Evolutionary conservation across 1,284 basidiomycete species (phyloP).

Genomic region (Ustilago shanxiensis): DNA sequence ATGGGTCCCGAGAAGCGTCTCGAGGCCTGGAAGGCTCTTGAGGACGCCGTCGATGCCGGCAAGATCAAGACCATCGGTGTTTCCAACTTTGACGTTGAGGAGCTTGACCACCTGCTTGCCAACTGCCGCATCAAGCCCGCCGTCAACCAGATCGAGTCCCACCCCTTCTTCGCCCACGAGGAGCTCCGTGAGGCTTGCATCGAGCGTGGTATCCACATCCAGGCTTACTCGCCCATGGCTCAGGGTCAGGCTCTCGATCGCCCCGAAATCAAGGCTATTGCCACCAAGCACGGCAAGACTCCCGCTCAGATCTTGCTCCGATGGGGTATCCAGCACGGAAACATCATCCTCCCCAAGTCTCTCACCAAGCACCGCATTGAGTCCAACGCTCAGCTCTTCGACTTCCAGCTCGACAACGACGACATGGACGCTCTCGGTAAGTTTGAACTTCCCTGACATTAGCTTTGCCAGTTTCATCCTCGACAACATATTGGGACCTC

Average conservation of each 20-base stretch:
- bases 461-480: no score
- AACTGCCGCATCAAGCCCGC: slow-evolving; percentile 67
- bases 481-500: no score
- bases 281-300: slow-evolving; percentile 68
- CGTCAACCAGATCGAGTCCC: slow-evolving; percentile 70
- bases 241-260: slow-evolving; percentile 68
- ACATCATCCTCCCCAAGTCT: slow-evolving; percentile 67
- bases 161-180: slow-evolving; percentile 69
- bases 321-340: slow-evolving; percentile 63
- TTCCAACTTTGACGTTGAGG: slow-evolving; percentile 69
- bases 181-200: slow-evolving; percentile 66
- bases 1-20: slow-evolving; percentile 62
- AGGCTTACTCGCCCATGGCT: slow-evolving; percentile 69
- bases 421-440: slow-evolving; percentile 62
- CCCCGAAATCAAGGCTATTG: slow-evolving; percentile 66
- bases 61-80: slow-evolving; percentile 69
- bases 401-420: slow-evolving; percentile 65
- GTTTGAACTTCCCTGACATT: background rate
- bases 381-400: slow-evolving; percentile 65
- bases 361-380: slow-evolving; percentile 67
- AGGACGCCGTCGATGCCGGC: slow-evolving; percentile 68
- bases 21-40: slow-evolving; percentile 68
- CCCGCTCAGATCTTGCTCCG: slow-evolving; percentile 64
- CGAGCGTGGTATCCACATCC: slow-evolving; percentile 66
- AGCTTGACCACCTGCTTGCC: slow-evolving; percentile 66